Conservation (phyloP, 2,329 filamentous ascomycete species). For the Rhynchosporium secalis region DNA sequence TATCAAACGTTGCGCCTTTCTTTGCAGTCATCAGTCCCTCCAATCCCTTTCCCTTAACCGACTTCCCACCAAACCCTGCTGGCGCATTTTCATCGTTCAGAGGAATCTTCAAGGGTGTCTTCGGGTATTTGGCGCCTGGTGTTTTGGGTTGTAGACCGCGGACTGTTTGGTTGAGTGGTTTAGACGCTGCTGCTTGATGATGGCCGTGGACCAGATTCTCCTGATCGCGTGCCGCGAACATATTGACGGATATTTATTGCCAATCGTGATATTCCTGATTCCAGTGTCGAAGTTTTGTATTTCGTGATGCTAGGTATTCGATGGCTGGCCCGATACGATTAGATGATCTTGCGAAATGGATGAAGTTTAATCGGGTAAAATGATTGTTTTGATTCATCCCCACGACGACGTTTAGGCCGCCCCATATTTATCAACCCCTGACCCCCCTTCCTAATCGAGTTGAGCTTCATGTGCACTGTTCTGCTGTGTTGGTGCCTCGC, state of each 20-base stretch:
- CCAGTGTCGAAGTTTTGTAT: background rate
- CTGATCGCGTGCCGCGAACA: slow-evolving; percentile 80
- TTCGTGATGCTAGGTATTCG: slow-evolving; percentile 8
- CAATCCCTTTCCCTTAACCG: slow-evolving; percentile 55
- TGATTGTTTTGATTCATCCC: slow-evolving; percentile 15
- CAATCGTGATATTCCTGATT: background rate
- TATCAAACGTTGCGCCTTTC: slow-evolving; percentile 52
- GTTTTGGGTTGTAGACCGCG: slow-evolving; percentile 72
- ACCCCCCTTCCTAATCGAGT: slow-evolving; percentile 13
- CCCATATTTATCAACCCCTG: slow-evolving; percentile 3
- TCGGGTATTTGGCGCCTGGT: slow-evolving; percentile 71
- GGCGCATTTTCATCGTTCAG: slow-evolving; percentile 86
- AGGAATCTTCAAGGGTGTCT: slow-evolving; percentile 77
- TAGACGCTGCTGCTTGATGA: slow-evolving; percentile 68
- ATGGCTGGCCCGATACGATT: background rate
- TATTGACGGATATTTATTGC: slow-evolving; percentile 44
- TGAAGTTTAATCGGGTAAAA: slow-evolving; percentile 6
- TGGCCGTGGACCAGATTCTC: slow-evolving; percentile 81
- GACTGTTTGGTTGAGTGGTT: slow-evolving; percentile 66
- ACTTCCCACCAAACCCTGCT: slow-evolving; percentile 57
- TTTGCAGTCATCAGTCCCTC: slow-evolving; percentile 57
- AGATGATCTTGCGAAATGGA: background rate
- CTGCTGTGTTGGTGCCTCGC: no score
- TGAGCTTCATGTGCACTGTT: no score
- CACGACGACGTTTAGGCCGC: slow-evolving; percentile 11